These are phyloP conservation scores for Globisporangium spinosum DNA, from an alignment of 352 stramenopile genomes.

Conservation along the genomic window DNA sequence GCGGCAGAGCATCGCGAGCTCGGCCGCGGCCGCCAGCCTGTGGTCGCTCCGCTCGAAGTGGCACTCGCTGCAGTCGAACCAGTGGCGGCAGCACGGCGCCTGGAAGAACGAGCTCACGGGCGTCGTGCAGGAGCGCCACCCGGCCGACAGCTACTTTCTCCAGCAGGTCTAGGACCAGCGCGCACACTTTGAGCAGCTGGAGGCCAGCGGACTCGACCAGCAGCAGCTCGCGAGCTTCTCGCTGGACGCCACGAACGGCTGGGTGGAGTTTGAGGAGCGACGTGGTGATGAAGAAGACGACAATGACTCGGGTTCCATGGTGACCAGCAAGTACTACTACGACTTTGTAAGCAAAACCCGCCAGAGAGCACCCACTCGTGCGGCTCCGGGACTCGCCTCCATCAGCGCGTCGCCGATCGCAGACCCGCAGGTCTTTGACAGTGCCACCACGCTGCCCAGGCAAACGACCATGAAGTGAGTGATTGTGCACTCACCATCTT, in stretches of 20 bases:
- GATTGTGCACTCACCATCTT: background rate
- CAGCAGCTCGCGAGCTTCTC: conserved; percentile 5
- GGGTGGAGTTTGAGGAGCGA: conserved; percentile 54
- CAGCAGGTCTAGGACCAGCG: conserved; percentile 47
- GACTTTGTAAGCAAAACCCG: conserved; percentile 42
- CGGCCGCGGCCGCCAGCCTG: conserved; percentile 28
- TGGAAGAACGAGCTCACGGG: conserved; percentile 34
- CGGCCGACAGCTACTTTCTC: conserved; percentile 41
- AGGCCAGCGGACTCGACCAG: conserved; percentile 5
- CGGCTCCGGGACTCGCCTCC: conserved; percentile 19
- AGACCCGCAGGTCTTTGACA: conserved; percentile 44
- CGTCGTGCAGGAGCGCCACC: conserved; percentile 17
- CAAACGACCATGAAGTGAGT: conserved; percentile 50
- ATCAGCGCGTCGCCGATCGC: conserved; percentile 19
- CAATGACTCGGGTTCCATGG: background rate
- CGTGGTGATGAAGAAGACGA: too few relatives aligned
- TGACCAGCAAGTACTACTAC: conserved; percentile 45
- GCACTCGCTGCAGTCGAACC: conserved; percentile 79
- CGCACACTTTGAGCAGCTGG: conserved; percentile 19
- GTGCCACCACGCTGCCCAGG: conserved; percentile 42
- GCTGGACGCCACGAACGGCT: conserved; percentile 20
- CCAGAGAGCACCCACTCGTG: conserved; percentile 39
- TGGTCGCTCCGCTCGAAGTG: conserved; percentile 70
- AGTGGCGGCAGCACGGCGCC: conserved; percentile 65
- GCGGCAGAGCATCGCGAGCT: conserved; percentile 71